Conservation (phyloP, 108 stramenopile species). For the Mediolabrus comicus region DNA sequence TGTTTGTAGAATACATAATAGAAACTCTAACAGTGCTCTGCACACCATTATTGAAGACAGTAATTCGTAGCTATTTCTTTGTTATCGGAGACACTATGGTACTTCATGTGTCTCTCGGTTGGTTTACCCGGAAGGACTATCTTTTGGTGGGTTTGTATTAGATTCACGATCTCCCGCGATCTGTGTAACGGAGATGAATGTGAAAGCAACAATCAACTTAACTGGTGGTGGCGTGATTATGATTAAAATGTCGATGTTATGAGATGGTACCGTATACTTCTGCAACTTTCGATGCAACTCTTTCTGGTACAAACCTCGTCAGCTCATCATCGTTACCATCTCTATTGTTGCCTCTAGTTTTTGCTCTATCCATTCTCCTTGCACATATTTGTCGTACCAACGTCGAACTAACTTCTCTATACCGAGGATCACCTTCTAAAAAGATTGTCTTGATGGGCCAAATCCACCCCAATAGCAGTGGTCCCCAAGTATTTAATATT, state of each 20-base stretch:
- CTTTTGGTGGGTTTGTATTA: too few relatives aligned
- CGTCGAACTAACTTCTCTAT: constrained; percentile 78
- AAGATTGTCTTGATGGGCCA: constrained; percentile 74
- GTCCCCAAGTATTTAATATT: constrained; percentile 66
- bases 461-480: constrained; percentile 57
- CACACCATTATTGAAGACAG: constrained; percentile 47
- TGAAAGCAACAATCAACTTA: background rate
- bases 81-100: too few relatives aligned
- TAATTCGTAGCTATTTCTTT: constrained; percentile 15
- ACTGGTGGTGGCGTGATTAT: background rate
- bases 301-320: constrained; percentile 33
- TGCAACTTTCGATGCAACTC: constrained; percentile 26
- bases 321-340: constrained; percentile 8
- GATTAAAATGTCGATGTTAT: background rate
- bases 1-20: constrained; percentile 2
- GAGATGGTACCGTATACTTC: background rate
- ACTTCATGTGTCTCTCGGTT: too few relatives aligned
- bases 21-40: background rate
- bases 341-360: background rate
- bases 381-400: constrained; percentile 62
- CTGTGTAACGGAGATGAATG: background rate
- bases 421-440: constrained; percentile 79
- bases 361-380: constrained; percentile 10
- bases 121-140: too few relatives aligned
- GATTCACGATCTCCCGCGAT: too few relatives aligned